These are phyloP conservation scores for Ascochyta lentis DNA, from an alignment of 2,329 filamentous ascomycete species.

Conservation along the genomic window DNA sequence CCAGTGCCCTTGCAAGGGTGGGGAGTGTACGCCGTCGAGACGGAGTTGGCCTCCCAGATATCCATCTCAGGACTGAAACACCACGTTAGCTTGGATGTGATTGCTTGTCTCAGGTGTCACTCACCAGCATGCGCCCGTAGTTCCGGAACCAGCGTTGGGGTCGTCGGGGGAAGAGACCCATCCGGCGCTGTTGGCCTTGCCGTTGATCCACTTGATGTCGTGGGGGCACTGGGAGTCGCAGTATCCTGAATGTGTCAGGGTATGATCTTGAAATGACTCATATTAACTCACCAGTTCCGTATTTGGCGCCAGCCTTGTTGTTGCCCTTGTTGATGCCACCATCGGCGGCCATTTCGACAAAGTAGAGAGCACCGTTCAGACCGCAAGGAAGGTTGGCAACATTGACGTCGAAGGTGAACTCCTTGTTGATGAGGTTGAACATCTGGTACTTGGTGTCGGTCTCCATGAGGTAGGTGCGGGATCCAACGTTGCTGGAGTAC, in stretches of 20 bases:
- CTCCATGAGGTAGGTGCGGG: constrained; percentile 53
- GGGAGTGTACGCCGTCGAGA: constrained; percentile 69
- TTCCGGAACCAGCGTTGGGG: constrained; percentile 60
- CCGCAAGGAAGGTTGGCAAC: constrained; percentile 71
- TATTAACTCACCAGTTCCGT: constrained; percentile 61
- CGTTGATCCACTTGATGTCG: constrained; percentile 62
- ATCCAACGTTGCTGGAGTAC: constrained; percentile 52
- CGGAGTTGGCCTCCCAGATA: constrained; percentile 73
- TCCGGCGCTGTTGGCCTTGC: constrained; percentile 61
- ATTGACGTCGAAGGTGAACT: constrained; percentile 53
- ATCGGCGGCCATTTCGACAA: constrained; percentile 67
- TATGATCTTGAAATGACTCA: background rate
- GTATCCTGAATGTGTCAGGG: constrained; percentile 38
- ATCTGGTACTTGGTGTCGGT: constrained; percentile 51
- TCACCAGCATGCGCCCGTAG: constrained; percentile 66
- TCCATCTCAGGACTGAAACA: constrained; percentile 64
- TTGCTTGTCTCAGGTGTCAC: too few relatives aligned
- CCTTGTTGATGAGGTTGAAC: constrained; percentile 51
- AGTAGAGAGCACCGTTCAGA: constrained; percentile 64
- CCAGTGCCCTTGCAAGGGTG: constrained; percentile 65
- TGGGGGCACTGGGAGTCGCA: constrained; percentile 52
- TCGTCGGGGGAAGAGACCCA: constrained; percentile 62
- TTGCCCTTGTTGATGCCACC: constrained; percentile 51
- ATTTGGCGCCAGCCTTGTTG: constrained; percentile 62
- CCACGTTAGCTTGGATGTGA: too few relatives aligned